A percentile compares a stretch with the other conserved stretches of the same genome.
These are phyloP conservation scores for Combretum micranthum DNA, from an alignment of 345 rosid genomes.

Conservation along the genomic window DNA sequence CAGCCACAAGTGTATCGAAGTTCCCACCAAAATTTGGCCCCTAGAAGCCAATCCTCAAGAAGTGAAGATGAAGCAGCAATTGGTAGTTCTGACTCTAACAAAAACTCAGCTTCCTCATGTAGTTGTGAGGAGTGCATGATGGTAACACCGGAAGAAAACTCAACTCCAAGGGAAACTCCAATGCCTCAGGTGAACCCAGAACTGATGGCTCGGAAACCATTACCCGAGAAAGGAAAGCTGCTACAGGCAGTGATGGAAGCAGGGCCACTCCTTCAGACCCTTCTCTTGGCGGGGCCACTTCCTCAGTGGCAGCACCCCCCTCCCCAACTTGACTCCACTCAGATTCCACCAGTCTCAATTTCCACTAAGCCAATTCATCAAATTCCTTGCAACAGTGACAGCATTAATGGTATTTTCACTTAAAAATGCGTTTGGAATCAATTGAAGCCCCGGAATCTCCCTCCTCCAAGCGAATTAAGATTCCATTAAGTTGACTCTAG, in stretches of 20 bases:
- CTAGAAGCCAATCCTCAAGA: constrained; percentile 4
- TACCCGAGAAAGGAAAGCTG: constrained; percentile 64
- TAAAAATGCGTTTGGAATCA: constrained; percentile 3
- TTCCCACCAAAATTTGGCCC: background rate
- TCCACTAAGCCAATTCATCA: constrained; percentile 16
- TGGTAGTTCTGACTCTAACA: background rate
- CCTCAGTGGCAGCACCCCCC: constrained; percentile 85
- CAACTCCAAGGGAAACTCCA: constrained; percentile 5
- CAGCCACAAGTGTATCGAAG: constrained; percentile 15
- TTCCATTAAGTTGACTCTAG: background rate
- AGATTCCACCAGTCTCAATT: constrained; percentile 58
- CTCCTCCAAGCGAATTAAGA: constrained; percentile 4
- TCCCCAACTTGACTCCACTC: constrained; percentile 46
- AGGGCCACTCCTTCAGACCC: constrained; percentile 62
- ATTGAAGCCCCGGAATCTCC: constrained; percentile 7
- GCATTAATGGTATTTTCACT: background rate
- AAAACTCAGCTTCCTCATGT: no score
- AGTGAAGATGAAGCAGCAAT: constrained; percentile 30
- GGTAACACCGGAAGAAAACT: background rate
- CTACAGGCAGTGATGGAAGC: constrained; percentile 65
- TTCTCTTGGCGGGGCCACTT: constrained; percentile 65
- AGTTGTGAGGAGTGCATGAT: background rate
- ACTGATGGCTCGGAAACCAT: constrained; percentile 28
- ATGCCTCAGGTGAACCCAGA: constrained; percentile 16
- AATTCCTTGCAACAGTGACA: constrained; percentile 7